Percentiles rank a stretch among this genome's conserved stretches.
Evolutionary conservation across 2,329 filamentous ascomycete genomes (phyloP).

Genomic region (Botrytis medusae): DNA sequence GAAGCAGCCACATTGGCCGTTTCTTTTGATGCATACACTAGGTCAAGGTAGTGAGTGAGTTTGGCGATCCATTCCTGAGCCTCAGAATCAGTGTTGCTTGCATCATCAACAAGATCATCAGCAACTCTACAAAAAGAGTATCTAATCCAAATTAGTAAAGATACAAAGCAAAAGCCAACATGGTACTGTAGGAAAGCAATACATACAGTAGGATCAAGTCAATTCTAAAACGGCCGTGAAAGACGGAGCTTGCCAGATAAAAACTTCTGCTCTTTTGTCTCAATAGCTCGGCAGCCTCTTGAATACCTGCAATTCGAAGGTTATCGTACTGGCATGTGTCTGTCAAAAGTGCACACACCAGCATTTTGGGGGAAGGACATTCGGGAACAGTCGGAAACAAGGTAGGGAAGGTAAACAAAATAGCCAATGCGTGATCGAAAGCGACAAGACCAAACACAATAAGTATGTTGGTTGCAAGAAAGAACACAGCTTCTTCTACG

Average conservation of each 20-base stretch:
- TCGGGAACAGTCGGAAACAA: conserved; percentile 53
- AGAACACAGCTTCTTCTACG: conserved; percentile 73
- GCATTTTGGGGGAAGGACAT: conserved; percentile 48
- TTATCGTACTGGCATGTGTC: conserved; percentile 55
- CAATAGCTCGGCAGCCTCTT: conserved; percentile 58
- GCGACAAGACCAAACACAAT: conserved; percentile 69
- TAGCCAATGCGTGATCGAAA: conserved; percentile 67
- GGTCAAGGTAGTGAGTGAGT: conserved; percentile 56
- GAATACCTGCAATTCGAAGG: conserved; percentile 55
- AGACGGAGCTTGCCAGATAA: conserved; percentile 69
- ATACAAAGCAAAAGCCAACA: too few species aligned
- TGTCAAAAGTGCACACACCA: conserved; percentile 53
- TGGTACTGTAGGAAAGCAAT: background rate
- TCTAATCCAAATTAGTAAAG: conserved; percentile 39
- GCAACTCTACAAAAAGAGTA: conserved; percentile 74
- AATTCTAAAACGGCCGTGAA: conserved; percentile 65
- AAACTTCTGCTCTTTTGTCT: conserved; percentile 70
- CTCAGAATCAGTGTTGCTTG: conserved; percentile 49
- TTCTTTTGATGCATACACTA: conserved; percentile 46
- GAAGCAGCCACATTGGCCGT: conserved; percentile 30
- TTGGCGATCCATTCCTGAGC: conserved; percentile 59
- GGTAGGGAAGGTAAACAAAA: conserved; percentile 62
- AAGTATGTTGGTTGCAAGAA: conserved; percentile 66
- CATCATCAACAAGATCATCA: conserved; percentile 71
- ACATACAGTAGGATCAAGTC: conserved; percentile 64